These are phyloP conservation scores for Colletotrichum chrysophilum DNA, from an alignment of 2,329 filamentous ascomycete species.

Conservation along the genomic window DNA sequence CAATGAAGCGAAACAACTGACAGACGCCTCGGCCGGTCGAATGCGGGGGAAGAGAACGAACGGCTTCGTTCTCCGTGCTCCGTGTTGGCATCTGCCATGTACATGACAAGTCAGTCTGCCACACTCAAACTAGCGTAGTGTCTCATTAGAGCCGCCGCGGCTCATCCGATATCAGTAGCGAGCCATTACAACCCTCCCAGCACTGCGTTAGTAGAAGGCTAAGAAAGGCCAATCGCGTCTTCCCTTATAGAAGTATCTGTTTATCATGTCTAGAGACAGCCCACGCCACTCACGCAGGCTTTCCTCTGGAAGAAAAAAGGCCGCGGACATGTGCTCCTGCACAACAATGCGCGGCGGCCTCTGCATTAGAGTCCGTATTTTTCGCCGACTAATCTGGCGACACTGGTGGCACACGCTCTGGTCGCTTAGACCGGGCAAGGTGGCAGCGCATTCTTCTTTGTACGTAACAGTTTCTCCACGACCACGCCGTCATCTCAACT, in stretches of 20 bases:
- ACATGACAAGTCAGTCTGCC: neutral
- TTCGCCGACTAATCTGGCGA: constrained; percentile 2
- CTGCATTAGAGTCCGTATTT: neutral
- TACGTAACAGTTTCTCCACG: constrained; percentile 3
- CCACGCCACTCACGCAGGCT: neutral
- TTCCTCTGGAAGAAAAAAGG: neutral
- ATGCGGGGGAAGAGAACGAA: neutral
- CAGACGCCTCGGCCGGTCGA: neutral
- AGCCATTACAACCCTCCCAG: neutral
- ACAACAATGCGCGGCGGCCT: neutral
- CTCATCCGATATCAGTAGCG: neutral
- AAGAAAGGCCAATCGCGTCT: neutral
- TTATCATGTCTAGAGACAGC: neutral
- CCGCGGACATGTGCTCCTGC: neutral
- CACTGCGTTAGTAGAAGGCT: neutral
- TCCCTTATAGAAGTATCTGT: neutral
- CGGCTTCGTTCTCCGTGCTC: neutral
- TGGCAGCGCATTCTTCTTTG: neutral
- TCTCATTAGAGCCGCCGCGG: neutral
- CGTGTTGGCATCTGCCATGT: neutral
- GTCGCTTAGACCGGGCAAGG: neutral
- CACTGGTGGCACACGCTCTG: neutral
- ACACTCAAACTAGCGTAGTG: neutral
- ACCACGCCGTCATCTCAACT: neutral
- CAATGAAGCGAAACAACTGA: neutral